These are phyloP conservation scores for Fraxinus ornus DNA, from an alignment of 305 asterid genomes.

Conservation along the genomic window DNA sequence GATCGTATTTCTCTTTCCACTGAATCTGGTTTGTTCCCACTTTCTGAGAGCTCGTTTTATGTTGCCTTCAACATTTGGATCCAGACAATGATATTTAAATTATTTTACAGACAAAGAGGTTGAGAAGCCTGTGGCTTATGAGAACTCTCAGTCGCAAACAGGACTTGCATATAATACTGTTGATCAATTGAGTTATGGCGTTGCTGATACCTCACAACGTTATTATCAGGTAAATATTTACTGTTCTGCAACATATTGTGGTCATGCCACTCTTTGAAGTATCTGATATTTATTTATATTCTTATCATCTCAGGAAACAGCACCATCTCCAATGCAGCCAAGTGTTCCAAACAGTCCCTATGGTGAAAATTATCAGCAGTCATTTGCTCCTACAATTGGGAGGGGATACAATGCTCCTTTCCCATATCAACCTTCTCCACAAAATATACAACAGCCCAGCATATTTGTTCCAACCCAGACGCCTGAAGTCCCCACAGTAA, in stretches of 20 bases:
- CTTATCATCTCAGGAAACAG: conserved; percentile 33
- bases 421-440: conserved; percentile 58
- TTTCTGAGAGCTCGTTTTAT: not conserved
- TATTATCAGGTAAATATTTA: conserved; percentile 63
- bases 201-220: conserved; percentile 54
- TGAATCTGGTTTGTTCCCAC: conserved; percentile 59
- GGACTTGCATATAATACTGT: conserved; percentile 45
- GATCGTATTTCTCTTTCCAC: conserved; percentile 84
- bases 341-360: conserved; percentile 38
- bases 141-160: conserved; percentile 44
- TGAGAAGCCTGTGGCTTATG: conserved; percentile 48
- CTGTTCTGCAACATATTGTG: conserved; percentile 2
- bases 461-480: conserved; percentile 82
- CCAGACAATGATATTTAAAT: conserved; percentile 1
- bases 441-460: conserved; percentile 48
- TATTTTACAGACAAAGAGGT: conserved; percentile 56
- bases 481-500: conserved; percentile 60
- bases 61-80: not conserved
- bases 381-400: conserved; percentile 29
- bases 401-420: conserved; percentile 32
- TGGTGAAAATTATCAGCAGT: conserved; percentile 41
- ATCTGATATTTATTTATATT: conserved; percentile 3
- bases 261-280: not conserved
- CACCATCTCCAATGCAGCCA: conserved; percentile 29
- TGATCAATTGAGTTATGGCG: conserved; percentile 57